phyloP scores from a whole-genome alignment of 2,329 filamentous ascomycete species.

The Aspergillus tubingensis region DNA sequence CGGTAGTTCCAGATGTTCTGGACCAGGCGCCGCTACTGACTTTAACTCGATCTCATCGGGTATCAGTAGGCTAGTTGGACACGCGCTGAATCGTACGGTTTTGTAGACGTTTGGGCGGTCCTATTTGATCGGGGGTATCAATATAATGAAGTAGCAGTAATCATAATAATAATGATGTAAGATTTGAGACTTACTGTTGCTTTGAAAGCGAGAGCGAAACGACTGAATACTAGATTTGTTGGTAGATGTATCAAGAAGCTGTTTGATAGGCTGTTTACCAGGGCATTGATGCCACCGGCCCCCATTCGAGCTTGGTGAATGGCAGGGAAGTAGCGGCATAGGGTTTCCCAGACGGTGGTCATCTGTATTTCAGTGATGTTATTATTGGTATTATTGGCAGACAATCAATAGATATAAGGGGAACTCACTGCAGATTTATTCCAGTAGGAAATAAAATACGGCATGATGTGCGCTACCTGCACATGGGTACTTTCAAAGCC shows the following conservation, averaged over 20 bases:
- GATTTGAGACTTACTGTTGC: neutral
- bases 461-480: conserved; percentile 8
- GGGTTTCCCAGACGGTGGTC: neutral
- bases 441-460: conserved; percentile 5
- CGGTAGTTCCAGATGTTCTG: too few relatives aligned
- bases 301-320: neutral
- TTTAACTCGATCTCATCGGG: too few relatives aligned
- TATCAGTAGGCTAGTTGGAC: too few relatives aligned
- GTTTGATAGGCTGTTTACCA: neutral
- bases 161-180: too few relatives aligned
- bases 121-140: too few relatives aligned
- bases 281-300: neutral
- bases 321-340: conserved; percentile 8
- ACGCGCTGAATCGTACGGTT: too few relatives aligned
- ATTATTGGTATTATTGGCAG: neutral
- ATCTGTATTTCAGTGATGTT: neutral
- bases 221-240: neutral
- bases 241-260: neutral
- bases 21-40: too few relatives aligned
- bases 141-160: too few relatives aligned
- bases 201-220: neutral
- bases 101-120: too few relatives aligned
- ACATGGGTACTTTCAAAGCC: neutral
- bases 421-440: neutral
- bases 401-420: neutral